phyloP scores from a whole-genome alignment of 345 rosid species.

The Gynandropsis gynandra region DNA sequence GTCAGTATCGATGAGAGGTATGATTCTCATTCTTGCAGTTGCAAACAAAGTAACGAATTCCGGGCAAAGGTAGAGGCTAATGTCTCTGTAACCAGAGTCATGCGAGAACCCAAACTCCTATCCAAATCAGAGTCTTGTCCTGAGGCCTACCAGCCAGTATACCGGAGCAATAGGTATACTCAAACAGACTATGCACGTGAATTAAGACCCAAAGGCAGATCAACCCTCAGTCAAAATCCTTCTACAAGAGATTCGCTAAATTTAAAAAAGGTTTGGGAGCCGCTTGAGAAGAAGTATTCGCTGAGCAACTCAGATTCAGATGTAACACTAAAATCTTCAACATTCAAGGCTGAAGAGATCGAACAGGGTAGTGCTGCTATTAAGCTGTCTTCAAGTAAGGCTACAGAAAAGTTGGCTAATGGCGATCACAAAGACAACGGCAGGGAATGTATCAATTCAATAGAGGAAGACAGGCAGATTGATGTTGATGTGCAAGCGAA shows the following conservation, averaged over 20 bases:
- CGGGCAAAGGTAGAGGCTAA: slow-evolving; percentile 50
- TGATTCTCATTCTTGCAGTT: slow-evolving; percentile 54
- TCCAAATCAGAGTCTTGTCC: slow-evolving; percentile 42
- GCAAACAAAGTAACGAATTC: slow-evolving; percentile 47
- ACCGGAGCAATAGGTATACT: slow-evolving; percentile 50
- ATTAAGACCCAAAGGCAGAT: slow-evolving; percentile 51
- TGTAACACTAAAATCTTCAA: slow-evolving; percentile 34
- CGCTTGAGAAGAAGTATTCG: slow-evolving; percentile 59
- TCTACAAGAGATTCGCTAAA: slow-evolving; percentile 37
- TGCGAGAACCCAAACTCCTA: slow-evolving; percentile 41
- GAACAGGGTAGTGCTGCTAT: slow-evolving; percentile 26
- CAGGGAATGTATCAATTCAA: not conserved
- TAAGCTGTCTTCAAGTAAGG: slow-evolving; percentile 23
- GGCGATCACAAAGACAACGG: slow-evolving; percentile 26
- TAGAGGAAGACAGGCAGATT: slow-evolving; percentile 27
- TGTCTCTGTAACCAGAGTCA: slow-evolving; percentile 42
- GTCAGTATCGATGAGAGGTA: slow-evolving; percentile 47
- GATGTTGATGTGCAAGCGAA: slow-evolving; percentile 26
- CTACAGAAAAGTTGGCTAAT: slow-evolving; percentile 15
- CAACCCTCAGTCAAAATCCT: slow-evolving; percentile 23
- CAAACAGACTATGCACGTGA: slow-evolving; percentile 48
- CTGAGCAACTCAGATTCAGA: slow-evolving; percentile 60
- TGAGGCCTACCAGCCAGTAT: slow-evolving; percentile 59
- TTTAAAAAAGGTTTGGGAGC: slow-evolving; percentile 80
- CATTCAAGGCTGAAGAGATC: slow-evolving; percentile 26